A percentile compares a stretch with the other conserved stretches of the same genome.
Evolutionary conservation across 257 asterid genomes (phyloP).

Genomic region (Forsythia suspensa): DNA sequence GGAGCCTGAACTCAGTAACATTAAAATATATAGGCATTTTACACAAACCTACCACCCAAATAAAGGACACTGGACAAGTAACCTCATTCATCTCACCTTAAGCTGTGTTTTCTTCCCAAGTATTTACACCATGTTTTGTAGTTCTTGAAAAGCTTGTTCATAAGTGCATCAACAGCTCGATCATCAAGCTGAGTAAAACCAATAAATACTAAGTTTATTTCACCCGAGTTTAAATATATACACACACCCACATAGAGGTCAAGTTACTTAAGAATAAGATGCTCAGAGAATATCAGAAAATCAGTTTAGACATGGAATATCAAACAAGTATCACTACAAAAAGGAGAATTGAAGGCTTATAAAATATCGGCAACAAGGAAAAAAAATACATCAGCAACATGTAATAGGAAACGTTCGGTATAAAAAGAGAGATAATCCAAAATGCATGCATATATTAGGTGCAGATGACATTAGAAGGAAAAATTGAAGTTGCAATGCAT

Average conservation of each 20-base stretch:
- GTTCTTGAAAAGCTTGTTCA: slow-evolving; percentile 78
- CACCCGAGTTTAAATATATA: not conserved
- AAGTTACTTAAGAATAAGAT: not conserved
- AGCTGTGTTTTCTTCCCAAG: slow-evolving; percentile 72
- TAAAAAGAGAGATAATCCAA: not conserved
- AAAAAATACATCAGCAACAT: not conserved
- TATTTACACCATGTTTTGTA: slow-evolving; percentile 86
- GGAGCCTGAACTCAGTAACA: not conserved
- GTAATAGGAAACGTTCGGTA: not conserved
- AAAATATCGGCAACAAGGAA: not conserved
- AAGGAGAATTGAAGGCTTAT: not conserved
- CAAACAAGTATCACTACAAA: not conserved
- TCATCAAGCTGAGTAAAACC: slow-evolving; percentile 59
- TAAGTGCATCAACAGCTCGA: slow-evolving; percentile 70
- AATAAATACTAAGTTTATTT: not conserved
- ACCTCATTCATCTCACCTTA: slow-evolving; percentile 44
- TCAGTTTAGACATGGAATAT: not conserved
- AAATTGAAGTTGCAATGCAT: slow-evolving; percentile 4
- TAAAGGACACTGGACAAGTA: not conserved
- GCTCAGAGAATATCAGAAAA: not conserved
- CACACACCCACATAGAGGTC: not conserved
- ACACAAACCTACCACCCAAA: not conserved
- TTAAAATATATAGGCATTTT: not conserved
- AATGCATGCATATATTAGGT: not conserved
- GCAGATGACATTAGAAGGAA: not conserved